Conservation (phyloP, 176 grass and related monocot species). For the Phyllostachys edulis region DNA sequence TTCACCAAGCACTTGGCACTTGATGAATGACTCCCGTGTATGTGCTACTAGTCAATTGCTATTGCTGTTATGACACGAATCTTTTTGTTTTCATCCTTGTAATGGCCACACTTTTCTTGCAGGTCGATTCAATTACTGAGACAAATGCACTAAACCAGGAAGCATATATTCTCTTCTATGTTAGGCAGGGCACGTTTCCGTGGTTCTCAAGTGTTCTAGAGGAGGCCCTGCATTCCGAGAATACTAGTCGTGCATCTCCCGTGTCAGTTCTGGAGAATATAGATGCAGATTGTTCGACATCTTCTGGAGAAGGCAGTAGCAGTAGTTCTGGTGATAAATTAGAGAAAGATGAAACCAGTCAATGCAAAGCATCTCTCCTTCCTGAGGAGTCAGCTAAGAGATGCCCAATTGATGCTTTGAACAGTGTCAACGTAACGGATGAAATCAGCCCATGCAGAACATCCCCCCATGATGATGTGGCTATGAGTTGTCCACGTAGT, state of each 20-base stretch:
- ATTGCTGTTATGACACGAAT: background rate
- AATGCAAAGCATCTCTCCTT: constrained; percentile 13
- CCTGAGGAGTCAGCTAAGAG: constrained; percentile 14
- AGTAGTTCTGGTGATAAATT: constrained; percentile 14
- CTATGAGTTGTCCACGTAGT: background rate
- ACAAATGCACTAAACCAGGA: constrained; percentile 49
- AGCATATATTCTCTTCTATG: constrained; percentile 91
- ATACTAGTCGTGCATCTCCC: constrained; percentile 51
- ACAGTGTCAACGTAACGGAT: background rate
- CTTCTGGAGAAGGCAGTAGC: constrained; percentile 31
- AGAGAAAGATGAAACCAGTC: constrained; percentile 30
- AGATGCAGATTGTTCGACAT: constrained; percentile 35
- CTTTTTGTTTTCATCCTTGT: constrained; percentile 23
- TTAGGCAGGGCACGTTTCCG: constrained; percentile 65
- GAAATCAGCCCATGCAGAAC: constrained; percentile 22
- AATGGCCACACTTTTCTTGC: constrained; percentile 18
- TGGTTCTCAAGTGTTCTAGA: constrained; percentile 82
- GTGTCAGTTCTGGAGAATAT: constrained; percentile 64
- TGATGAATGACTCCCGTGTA: constrained; percentile 72
- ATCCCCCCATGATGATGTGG: constrained; percentile 11
- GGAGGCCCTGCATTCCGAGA: constrained; percentile 26
- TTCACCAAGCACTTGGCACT: constrained; percentile 66
- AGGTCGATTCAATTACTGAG: constrained; percentile 68
- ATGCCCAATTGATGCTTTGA: constrained; percentile 13
- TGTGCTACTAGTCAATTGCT: constrained; percentile 28